These are phyloP conservation scores for Filosporella fistucella DNA, from an alignment of 495 filamentous ascomycete species.

Conservation along the genomic window DNA sequence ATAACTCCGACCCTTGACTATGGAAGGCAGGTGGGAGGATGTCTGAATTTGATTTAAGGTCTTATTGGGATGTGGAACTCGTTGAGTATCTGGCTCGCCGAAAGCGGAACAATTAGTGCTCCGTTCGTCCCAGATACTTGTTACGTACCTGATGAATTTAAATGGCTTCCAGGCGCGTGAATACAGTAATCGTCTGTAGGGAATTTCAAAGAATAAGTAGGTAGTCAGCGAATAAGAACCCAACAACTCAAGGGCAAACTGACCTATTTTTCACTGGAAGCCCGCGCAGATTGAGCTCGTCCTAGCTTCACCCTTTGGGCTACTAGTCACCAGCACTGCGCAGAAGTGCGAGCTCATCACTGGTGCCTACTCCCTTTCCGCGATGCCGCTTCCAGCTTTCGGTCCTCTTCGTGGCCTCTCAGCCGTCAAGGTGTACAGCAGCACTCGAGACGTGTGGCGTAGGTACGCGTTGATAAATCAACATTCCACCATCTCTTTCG, in stretches of 20 bases:
- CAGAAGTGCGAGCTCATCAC: conserved; percentile 10
- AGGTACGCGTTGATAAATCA: conserved; percentile 12
- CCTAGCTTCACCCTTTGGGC: conserved; percentile 10
- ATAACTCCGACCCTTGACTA: not conserved
- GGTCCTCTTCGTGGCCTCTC: conserved; percentile 6
- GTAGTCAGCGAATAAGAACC: conserved; percentile 5
- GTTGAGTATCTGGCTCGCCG: not conserved
- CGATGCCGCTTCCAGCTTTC: conserved; percentile 7
- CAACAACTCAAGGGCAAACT: not conserved
- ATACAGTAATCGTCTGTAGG: not conserved
- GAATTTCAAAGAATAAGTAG: not conserved
- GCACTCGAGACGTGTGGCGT: conserved; percentile 8
- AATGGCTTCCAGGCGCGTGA: not conserved
- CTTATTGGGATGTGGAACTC: conserved; percentile 1
- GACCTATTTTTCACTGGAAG: conserved; percentile 4
- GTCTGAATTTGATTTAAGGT: not conserved
- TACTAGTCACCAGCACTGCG: conserved; percentile 12
- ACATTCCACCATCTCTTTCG: conserved; percentile 10
- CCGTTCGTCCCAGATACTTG: conserved; percentile 1
- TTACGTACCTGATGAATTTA: conserved; percentile 1
- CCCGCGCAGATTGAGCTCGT: conserved; percentile 4
- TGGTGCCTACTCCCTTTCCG: conserved; percentile 11
- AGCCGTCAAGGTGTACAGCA: conserved; percentile 9
- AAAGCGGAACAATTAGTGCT: conserved; percentile 1
- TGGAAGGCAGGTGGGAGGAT: conserved; percentile 3